Conservation (phyloP, 805 yeast genomes). For the Hanseniaspora vineae region DNA sequence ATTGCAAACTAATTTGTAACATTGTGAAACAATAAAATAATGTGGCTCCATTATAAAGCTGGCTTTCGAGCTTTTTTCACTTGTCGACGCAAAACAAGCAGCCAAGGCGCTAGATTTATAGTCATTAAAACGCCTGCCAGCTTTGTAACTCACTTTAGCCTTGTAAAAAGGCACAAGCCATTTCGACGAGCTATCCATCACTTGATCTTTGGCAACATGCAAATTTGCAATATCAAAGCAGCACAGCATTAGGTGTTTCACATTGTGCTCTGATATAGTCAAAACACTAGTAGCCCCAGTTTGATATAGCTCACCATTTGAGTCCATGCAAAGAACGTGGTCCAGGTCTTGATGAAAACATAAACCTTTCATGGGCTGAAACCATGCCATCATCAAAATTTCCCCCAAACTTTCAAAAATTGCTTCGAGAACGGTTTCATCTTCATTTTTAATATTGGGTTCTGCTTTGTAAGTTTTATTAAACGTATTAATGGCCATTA, state of each 20-base stretch:
- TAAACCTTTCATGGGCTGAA: conserved; percentile 51
- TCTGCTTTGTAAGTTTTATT: neutral
- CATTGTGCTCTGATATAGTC: conserved; percentile 18
- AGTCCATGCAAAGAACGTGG: conserved; percentile 9
- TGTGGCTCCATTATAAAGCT: conserved; percentile 71
- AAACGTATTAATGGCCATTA: conserved; percentile 49
- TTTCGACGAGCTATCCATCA: conserved; percentile 21
- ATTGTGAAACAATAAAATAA: conserved; percentile 44
- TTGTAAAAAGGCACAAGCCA: conserved; percentile 54
- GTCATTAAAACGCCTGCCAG: conserved; percentile 15
- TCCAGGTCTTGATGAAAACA: conserved; percentile 30
- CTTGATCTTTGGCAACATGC: conserved; percentile 12
- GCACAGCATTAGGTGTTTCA: conserved; percentile 18
- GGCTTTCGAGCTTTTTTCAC: conserved; percentile 23
- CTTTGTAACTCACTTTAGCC: conserved; percentile 45
- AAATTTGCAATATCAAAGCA: conserved; percentile 13
- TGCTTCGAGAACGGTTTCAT: neutral
- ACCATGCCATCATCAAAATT: conserved; percentile 36
- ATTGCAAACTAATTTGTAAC: conserved; percentile 40
- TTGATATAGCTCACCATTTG: conserved; percentile 10
- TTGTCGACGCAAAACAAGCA: conserved; percentile 33
- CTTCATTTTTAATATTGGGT: neutral
- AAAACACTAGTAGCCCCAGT: conserved; percentile 3
- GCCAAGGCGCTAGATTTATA: conserved; percentile 24
- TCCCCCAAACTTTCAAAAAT: conserved; percentile 15